phyloP scores from a whole-genome alignment of 2,329 filamentous ascomycete genomes.

The Aureobasidium sp. region DNA sequence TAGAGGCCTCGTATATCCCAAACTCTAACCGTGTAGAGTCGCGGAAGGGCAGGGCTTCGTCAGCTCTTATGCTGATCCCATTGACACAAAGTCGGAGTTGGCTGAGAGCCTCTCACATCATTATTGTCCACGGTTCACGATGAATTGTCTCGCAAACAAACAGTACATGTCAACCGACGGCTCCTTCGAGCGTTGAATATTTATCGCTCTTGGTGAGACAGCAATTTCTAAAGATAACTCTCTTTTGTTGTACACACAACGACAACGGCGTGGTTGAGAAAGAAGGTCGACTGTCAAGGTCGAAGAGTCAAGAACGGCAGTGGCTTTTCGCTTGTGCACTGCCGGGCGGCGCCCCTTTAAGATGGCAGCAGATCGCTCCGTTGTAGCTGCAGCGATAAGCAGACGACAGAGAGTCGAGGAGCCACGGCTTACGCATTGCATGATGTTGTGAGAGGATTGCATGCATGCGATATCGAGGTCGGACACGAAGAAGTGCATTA shows the following conservation, averaged over 20 bases:
- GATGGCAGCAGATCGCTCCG: neutral
- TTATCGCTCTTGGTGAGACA: neutral
- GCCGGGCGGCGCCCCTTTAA: neutral
- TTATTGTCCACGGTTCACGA: too few relatives aligned
- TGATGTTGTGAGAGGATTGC: neutral
- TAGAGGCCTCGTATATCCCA: slow-evolving; percentile 2
- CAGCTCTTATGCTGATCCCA: neutral
- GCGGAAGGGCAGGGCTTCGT: neutral
- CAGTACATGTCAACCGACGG: neutral
- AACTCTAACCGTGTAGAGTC: neutral
- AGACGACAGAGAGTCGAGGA: neutral
- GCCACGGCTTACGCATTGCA: slow-evolving; percentile 9
- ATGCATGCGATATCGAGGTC: slow-evolving; percentile 1
- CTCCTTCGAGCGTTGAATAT: neutral
- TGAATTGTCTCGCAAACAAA: too few relatives aligned
- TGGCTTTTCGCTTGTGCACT: slow-evolving; percentile 8
- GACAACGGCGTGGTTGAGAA: neutral
- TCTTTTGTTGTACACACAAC: neutral
- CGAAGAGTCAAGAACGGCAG: slow-evolving; percentile 6
- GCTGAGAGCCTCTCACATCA: neutral
- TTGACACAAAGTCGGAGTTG: neutral
- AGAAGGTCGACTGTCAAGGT: too few relatives aligned
- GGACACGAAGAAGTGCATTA: neutral
- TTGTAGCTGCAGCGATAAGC: neutral
- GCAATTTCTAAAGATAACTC: neutral